Evolutionary conservation across 2,329 filamentous ascomycete species (phyloP).

Genomic region (Aureobasidium sp.): DNA sequence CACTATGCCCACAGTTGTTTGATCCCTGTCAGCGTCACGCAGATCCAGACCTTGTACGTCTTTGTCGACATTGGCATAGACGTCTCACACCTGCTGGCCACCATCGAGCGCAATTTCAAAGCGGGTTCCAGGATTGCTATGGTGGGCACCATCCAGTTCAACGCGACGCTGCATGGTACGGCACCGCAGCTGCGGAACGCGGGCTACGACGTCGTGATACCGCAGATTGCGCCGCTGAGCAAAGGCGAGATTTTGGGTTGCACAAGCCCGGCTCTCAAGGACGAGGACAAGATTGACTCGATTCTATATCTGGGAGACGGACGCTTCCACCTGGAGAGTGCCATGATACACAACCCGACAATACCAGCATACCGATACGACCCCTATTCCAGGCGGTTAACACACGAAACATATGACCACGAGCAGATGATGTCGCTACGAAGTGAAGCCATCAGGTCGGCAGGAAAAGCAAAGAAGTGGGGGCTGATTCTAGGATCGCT

Average conservation of each 20-base stretch:
- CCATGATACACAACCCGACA: slow-evolving; percentile 95
- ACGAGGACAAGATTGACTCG: slow-evolving; percentile 55
- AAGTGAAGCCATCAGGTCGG: slow-evolving; percentile 64
- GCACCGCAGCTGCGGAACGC: slow-evolving; percentile 68
- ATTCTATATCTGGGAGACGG: slow-evolving; percentile 88
- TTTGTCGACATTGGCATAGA: slow-evolving; percentile 98
- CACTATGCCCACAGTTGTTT: slow-evolving; percentile 97
- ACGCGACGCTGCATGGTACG: slow-evolving; percentile 87
- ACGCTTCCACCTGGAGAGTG: slow-evolving; percentile 91
- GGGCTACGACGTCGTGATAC: slow-evolving; percentile 78
- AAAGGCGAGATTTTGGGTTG: slow-evolving; percentile 97
- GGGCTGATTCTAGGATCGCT: slow-evolving; percentile 89
- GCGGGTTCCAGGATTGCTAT: slow-evolving; percentile 80
- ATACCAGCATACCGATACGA: slow-evolving; percentile 94
- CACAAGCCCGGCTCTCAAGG: slow-evolving; percentile 68
- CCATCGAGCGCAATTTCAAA: slow-evolving; percentile 80
- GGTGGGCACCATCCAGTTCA: slow-evolving; percentile 98
- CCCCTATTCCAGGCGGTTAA: slow-evolving; percentile 86
- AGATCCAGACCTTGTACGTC: slow-evolving; percentile 94
- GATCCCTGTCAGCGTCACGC: slow-evolving; percentile 91
- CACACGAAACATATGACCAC: slow-evolving; percentile 85
- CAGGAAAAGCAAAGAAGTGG: slow-evolving; percentile 76
- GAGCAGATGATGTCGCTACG: slow-evolving; percentile 80
- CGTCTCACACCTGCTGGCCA: slow-evolving; percentile 74
- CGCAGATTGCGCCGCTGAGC: slow-evolving; percentile 84